These are phyloP conservation scores for Castanopsis chinensis DNA, from an alignment of 306 rosid genomes.

Conservation along the genomic window DNA sequence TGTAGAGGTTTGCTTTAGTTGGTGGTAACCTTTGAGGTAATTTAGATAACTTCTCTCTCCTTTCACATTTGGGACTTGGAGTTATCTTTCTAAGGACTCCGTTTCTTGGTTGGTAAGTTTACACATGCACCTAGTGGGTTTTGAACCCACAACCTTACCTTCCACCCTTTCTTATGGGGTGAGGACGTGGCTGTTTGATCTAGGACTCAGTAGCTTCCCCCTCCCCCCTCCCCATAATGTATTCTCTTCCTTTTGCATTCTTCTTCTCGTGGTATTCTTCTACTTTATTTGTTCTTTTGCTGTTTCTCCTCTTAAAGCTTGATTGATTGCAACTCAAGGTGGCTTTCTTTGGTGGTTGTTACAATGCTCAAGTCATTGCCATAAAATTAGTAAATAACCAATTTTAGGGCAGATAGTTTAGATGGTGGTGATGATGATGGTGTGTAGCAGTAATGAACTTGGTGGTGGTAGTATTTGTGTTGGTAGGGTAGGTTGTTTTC, in stretches of 20 bases:
- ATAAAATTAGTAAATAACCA: no score
- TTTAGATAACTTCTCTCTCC: not conserved
- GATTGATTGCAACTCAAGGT: not conserved
- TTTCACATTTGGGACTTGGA: not conserved
- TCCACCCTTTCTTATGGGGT: no score
- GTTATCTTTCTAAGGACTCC: not conserved
- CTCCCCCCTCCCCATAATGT: no score
- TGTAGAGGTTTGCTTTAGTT: not conserved
- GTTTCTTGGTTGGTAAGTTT: not conserved
- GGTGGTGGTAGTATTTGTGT: not conserved
- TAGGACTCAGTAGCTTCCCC: no score
- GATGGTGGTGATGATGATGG: not conserved
- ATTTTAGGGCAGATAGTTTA: not conserved
- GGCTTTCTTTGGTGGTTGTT: not conserved
- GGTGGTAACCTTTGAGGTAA: not conserved
- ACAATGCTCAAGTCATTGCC: not conserved
- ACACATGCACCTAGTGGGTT: no score
- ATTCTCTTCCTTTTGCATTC: not conserved
- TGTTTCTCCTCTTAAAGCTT: not conserved
- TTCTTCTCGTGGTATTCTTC: not conserved
- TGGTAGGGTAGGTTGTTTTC: not conserved
- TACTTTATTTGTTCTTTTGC: not conserved
- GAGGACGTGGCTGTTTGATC: no score
- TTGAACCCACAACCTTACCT: no score
- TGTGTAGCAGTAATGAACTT: not conserved